Evolutionary conservation across 345 rosid species (phyloP), one percentile per base, ranked within the genome.

Genomic region (Moricandia arvensis): DNA sequence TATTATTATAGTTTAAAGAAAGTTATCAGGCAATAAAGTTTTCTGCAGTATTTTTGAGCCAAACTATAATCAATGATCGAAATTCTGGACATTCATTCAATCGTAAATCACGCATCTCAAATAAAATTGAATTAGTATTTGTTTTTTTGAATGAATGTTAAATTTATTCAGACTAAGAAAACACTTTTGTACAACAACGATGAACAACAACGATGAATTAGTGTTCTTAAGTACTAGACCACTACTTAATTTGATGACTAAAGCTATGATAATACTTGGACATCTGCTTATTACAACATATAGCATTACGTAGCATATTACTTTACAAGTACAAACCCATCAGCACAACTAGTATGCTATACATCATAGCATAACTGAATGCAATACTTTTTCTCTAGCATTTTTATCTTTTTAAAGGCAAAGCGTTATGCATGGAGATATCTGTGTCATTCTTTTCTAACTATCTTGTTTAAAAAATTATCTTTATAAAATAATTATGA

Each of bases 1-100:
- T 33, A 34, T 21, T 59, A 59, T 59, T 67, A 24, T 67, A 41
- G 63, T 26, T 51, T 33, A 15, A 16, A 75, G 61, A 59, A 75
- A 68, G 31, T 75, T 35, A 68, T 68, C 34, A 72, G 51, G 66
- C 17, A 18, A 43, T 18, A 43, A 26, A 26, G 61, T 17, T 1
- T 66, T 58, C 10, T 66, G 59, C 16, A 53, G 21, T 35, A 51
- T 33, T 31, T 61, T 17, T 61, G 15, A 11, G 18, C 47, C 45
- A 18, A 71, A 30, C 29, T 61, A 49, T 17, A 8, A 63, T 18
- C 2, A 63, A 18, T 16, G 57, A 51, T 51, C 21, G 24, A 51
- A 51, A 7, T 17, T 49, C 9, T 49, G 55, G 18, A 47, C 54
- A 15, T 15, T 33, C 54, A 15, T 15, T 33, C 13, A 47, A 16